Conservation (phyloP, 176 grass and related monocot species). For the Tuctoria greenei region DNA sequence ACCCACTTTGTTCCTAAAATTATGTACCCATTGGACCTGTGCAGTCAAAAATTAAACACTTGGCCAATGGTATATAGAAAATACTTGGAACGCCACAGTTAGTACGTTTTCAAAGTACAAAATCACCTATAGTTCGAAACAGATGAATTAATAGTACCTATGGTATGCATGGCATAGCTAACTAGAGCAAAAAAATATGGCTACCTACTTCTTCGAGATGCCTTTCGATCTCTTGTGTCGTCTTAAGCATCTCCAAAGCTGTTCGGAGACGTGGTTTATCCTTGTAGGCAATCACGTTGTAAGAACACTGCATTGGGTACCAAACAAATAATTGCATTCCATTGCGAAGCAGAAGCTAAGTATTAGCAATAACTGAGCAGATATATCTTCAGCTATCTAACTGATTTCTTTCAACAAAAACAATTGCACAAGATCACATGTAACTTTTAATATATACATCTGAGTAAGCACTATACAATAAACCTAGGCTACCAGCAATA, state of each 20-base stretch:
- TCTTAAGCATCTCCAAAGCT: constrained; percentile 68
- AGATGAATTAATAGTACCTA: constrained; percentile 4
- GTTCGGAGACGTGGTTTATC: constrained; percentile 82
- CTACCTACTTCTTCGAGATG: constrained; percentile 63
- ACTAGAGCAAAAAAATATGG: background rate
- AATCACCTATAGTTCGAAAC: background rate
- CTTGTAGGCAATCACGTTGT: constrained; percentile 81
- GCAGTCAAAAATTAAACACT: background rate
- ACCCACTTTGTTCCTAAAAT: background rate
- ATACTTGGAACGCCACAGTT: background rate
- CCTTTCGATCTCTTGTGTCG: constrained; percentile 78
- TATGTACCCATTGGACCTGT: background rate
- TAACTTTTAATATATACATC: background rate
- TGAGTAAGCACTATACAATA: background rate
- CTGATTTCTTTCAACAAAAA: background rate
- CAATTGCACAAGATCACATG: background rate
- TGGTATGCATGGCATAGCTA: background rate
- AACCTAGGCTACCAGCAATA: constrained; percentile 14
- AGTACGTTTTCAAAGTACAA: too few relatives aligned
- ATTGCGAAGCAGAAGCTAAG: background rate
- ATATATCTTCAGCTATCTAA: background rate
- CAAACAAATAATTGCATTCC: constrained; percentile 18
- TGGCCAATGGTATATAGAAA: background rate
- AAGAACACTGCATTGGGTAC: constrained; percentile 55
- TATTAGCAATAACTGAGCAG: constrained; percentile 7